Percentiles rank a stretch among this genome's conserved stretches.
phyloP scores from a whole-genome alignment of 768 basidiomycete genomes.

The Boletus vermiculosoides region DNA sequence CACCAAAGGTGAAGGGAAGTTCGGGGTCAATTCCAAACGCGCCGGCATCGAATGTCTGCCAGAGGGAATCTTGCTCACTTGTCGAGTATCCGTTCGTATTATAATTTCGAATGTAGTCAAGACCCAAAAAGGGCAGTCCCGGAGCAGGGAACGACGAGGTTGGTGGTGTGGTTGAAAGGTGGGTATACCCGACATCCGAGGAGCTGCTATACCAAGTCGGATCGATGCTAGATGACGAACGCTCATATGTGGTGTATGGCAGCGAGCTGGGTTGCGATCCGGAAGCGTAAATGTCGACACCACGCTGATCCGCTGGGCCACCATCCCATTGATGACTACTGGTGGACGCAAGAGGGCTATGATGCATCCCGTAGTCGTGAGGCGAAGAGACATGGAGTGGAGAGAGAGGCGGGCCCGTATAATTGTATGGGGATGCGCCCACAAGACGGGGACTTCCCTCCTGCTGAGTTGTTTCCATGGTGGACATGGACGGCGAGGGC shows the following conservation, averaged over 20 bases:
- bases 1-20: slow-evolving; percentile 61
- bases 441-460: slow-evolving; percentile 58
- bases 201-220: slow-evolving; percentile 33
- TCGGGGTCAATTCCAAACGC: slow-evolving; percentile 79
- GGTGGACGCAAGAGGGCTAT: slow-evolving; percentile 29
- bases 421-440: slow-evolving; percentile 43
- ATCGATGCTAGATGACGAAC: slow-evolving; percentile 41
- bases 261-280: slow-evolving; percentile 33
- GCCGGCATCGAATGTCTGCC: slow-evolving; percentile 67
- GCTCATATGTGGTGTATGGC: slow-evolving; percentile 47
- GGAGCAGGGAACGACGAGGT: slow-evolving; percentile 64
- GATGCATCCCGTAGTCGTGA: slow-evolving; percentile 50
- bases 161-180: slow-evolving; percentile 57
- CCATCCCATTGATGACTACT: slow-evolving; percentile 45
- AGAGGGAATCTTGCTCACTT: slow-evolving; percentile 43
- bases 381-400: slow-evolving; percentile 53
- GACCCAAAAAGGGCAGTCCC: slow-evolving; percentile 79
- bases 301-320: slow-evolving; percentile 37
- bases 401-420: slow-evolving; percentile 46
- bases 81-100: slow-evolving; percentile 43
- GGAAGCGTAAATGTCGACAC: slow-evolving; percentile 45
- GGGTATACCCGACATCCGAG: slow-evolving; percentile 41
- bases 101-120: slow-evolving; percentile 83
- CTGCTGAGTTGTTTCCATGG: slow-evolving; percentile 44
- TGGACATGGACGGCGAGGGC: slow-evolving; percentile 65